Evolutionary conservation across 352 stramenopile genomes (phyloP).

Genomic region (Pythium sp.): DNA sequence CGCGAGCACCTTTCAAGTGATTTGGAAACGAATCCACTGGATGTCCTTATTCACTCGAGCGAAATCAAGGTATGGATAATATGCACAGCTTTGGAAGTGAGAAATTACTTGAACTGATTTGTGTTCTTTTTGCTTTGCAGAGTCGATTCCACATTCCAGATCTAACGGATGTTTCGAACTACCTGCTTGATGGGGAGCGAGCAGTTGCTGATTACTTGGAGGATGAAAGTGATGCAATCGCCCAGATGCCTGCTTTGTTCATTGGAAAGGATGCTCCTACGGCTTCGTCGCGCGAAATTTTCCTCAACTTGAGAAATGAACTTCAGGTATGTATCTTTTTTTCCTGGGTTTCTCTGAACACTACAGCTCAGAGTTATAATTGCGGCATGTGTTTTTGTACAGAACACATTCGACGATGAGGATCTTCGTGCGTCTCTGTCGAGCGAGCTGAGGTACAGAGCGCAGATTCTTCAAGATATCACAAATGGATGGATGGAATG

Average conservation of each 20-base stretch:
- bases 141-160: slow-evolving; percentile 38
- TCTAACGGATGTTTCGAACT: slow-evolving; percentile 29
- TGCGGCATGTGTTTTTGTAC: background rate
- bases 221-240: slow-evolving; percentile 28
- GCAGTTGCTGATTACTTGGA: slow-evolving; percentile 36
- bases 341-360: background rate
- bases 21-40: slow-evolving; percentile 35
- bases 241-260: slow-evolving; percentile 37
- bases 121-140: slow-evolving; percentile 21
- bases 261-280: slow-evolving; percentile 28
- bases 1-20: slow-evolving; percentile 15
- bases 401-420: slow-evolving; percentile 58
- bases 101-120: background rate
- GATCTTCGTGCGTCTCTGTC: slow-evolving; percentile 46
- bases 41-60: slow-evolving; percentile 39
- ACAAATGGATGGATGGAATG: slow-evolving; percentile 23
- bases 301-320: slow-evolving; percentile 32
- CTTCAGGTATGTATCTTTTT: slow-evolving; percentile 34
- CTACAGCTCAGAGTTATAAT: background rate
- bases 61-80: slow-evolving; percentile 53
- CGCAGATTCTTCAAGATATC: slow-evolving; percentile 48
- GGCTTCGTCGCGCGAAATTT: slow-evolving; percentile 22
- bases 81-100: background rate
- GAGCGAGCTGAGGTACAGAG: slow-evolving; percentile 48
- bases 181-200: slow-evolving; percentile 36